Conservation (phyloP, 306 rosid species). For the apple (Malus domestica) region ASM211411v1 NC_041803.1:36574501-36575000, state of each 20-base stretch:
- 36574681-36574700: slow-evolving; percentile 64
- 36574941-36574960: background rate
- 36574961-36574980: background rate
- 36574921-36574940: background rate
- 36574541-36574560: slow-evolving; percentile 11
- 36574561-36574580: background rate
- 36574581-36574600: background rate
- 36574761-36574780: slow-evolving; percentile 88
- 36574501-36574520: slow-evolving; percentile 78
- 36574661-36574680: slow-evolving; percentile 81
- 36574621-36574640: background rate
- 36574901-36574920: background rate
- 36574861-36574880: background rate
- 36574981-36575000: too few relatives aligned
- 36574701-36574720: slow-evolving; percentile 70
- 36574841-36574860: background rate
- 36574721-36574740: slow-evolving; percentile 63
- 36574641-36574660: background rate
- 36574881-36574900: background rate
- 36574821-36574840: background rate
- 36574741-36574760: slow-evolving; percentile 78
- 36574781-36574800: slow-evolving; percentile 14
- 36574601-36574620: background rate
- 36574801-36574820: background rate
- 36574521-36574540: slow-evolving; percentile 40